phyloP scores from a whole-genome alignment of 345 rosid species.

The Citrus cavaleriei region DNA sequence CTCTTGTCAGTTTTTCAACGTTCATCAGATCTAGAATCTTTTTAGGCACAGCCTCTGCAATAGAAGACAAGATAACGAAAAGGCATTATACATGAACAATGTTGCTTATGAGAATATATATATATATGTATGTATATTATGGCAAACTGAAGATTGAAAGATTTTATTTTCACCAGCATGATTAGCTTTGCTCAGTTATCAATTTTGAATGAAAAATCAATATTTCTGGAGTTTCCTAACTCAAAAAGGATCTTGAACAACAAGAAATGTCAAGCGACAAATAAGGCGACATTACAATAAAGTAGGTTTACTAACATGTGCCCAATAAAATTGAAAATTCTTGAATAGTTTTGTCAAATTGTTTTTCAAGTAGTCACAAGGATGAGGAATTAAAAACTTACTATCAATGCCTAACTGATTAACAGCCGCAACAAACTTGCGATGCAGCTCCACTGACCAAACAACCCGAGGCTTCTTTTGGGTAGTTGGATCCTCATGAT shows the following conservation, averaged over 20 bases:
- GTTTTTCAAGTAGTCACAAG: neutral
- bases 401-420: conserved; percentile 78
- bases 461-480: conserved; percentile 85
- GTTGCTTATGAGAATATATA: neutral
- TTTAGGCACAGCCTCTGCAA: conserved; percentile 96
- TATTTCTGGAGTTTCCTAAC: neutral
- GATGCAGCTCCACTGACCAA: conserved; percentile 80
- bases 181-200: neutral
- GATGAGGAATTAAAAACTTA: conserved; percentile 32
- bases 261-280: neutral
- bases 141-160: neutral
- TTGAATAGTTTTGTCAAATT: neutral
- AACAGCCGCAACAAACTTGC: conserved; percentile 73
- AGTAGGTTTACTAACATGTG: neutral
- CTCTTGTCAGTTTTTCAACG: conserved; percentile 83
- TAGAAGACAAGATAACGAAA: neutral
- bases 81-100: neutral
- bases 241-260: neutral
- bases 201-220: neutral
- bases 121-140: too few species aligned
- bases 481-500: conserved; percentile 54
- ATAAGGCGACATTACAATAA: neutral
- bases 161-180: neutral
- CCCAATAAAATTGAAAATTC: neutral
- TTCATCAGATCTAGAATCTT: conserved; percentile 92